Percentiles rank a stretch among this genome's conserved stretches.
phyloP scores from a whole-genome alignment of 352 stramenopile genomes.

The Phytophthora colocasiae region DNA sequence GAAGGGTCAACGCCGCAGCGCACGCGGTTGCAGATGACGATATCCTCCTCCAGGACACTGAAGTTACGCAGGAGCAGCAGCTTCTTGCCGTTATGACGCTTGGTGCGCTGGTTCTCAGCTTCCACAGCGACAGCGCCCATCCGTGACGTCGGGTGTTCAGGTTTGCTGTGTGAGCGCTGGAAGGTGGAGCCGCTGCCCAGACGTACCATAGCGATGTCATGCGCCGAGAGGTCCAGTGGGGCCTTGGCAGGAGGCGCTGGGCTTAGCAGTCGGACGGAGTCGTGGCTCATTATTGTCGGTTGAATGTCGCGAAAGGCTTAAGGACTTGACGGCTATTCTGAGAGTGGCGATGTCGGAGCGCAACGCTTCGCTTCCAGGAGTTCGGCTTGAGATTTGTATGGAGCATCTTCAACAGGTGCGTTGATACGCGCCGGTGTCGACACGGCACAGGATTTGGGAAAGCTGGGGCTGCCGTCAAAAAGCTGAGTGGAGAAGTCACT shows the following conservation, averaged over 20 bases:
- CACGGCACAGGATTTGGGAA: conserved; percentile 16
- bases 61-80: conserved; percentile 71
- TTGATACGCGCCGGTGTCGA: conserved; percentile 15
- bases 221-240: conserved; percentile 32
- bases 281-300: conserved; percentile 19
- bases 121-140: conserved; percentile 59
- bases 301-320: not conserved
- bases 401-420: conserved; percentile 23
- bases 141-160: conserved; percentile 66
- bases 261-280: conserved; percentile 27
- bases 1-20: conserved; percentile 60
- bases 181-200: conserved; percentile 41
- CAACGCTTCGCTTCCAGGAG: conserved; percentile 9
- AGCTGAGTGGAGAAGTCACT: not conserved
- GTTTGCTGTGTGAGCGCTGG: conserved; percentile 60
- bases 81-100: conserved; percentile 51
- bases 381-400: conserved; percentile 12
- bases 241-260: conserved; percentile 30
- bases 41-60: conserved; percentile 67
- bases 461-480: conserved; percentile 7
- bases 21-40: conserved; percentile 78
- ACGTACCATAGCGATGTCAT: conserved; percentile 42
- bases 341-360: conserved; percentile 17
- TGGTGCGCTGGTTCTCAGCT: conserved; percentile 43
- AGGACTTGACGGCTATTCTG: conserved; percentile 9